These are phyloP conservation scores for Microcos paniculata DNA, from an alignment of 345 rosid genomes.

Conservation along the genomic window DNA sequence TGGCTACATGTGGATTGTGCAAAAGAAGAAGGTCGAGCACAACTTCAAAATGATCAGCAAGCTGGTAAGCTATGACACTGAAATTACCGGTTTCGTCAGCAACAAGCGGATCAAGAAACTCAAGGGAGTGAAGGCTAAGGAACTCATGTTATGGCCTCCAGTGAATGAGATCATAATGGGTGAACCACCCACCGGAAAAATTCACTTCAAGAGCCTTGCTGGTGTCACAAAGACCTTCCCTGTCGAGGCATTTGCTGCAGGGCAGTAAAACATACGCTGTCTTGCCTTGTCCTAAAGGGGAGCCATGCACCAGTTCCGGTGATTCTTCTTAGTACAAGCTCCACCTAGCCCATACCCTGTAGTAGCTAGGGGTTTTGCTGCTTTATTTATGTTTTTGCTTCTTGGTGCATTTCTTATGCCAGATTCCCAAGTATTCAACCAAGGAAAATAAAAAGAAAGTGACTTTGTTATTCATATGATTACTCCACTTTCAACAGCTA, in stretches of 20 bases:
- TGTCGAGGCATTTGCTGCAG: conserved; percentile 48
- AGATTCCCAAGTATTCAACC: neutral
- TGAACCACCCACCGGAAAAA: conserved; percentile 46
- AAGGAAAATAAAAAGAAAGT: conserved; percentile 9
- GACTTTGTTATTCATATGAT: neutral
- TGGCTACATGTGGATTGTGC: conserved; percentile 60
- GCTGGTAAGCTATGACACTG: conserved; percentile 43
- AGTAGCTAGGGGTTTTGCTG: neutral
- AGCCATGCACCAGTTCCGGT: conserved; percentile 7
- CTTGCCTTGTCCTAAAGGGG: neutral
- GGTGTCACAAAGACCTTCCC: conserved; percentile 64
- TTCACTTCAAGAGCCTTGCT: conserved; percentile 57
- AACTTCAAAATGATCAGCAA: conserved; percentile 49
- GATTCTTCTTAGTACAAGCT: neutral
- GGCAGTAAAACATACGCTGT: conserved; percentile 25
- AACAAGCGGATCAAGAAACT: conserved; percentile 49
- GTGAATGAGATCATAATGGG: conserved; percentile 39
- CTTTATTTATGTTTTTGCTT: neutral
- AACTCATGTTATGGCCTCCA: conserved; percentile 53
- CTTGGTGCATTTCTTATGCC: neutral
- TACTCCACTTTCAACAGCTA: neutral
- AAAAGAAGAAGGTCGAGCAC: conserved; percentile 52
- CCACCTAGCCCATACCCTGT: neutral
- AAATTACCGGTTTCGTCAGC: conserved; percentile 38
- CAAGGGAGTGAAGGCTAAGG: conserved; percentile 62